phyloP scores from a whole-genome alignment of 139 green algal genomes.

The Desmodesmus armatus region DNA sequence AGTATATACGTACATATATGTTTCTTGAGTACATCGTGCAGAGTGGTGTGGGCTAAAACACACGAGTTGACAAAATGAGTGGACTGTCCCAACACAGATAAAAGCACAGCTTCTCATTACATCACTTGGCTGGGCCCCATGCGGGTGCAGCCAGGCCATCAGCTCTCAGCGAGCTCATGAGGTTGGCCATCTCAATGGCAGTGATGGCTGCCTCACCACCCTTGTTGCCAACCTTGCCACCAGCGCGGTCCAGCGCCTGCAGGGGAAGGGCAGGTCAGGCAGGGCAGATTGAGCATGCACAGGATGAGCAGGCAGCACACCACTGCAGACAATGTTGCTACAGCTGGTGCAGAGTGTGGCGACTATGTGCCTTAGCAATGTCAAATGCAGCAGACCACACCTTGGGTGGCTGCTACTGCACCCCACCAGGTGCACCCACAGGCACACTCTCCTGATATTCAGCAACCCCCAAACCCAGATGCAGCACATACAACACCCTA shows the following conservation, averaged over 20 bases:
- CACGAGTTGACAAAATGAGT: background rate
- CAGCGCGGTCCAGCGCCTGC: slow-evolving; percentile 93
- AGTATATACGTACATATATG: background rate
- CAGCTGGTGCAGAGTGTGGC: too few species aligned
- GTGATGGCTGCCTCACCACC: slow-evolving; percentile 90
- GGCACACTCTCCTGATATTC: too few species aligned
- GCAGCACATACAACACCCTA: too few species aligned
- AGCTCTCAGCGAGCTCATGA: slow-evolving; percentile 70
- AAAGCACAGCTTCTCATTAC: background rate
- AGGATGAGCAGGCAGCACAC: too few species aligned
- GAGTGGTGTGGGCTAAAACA: background rate
- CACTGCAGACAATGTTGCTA: too few species aligned
- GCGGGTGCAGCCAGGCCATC: slow-evolving; percentile 66
- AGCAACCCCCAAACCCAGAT: too few species aligned
- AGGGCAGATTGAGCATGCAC: too few species aligned
- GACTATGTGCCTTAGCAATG: too few species aligned
- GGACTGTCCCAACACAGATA: background rate
- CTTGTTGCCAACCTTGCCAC: slow-evolving; percentile 98
- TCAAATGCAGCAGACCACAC: too few species aligned
- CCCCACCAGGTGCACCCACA: too few species aligned
- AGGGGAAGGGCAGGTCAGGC: background rate
- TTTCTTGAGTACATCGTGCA: background rate
- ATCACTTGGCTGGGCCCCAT: slow-evolving; percentile 7
- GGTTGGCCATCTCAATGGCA: slow-evolving; percentile 89
- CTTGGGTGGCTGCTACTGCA: too few species aligned